Evolutionary conservation across 2,329 filamentous ascomycete species (phyloP).

Genomic region (Colletotrichum eremochloae): DNA sequence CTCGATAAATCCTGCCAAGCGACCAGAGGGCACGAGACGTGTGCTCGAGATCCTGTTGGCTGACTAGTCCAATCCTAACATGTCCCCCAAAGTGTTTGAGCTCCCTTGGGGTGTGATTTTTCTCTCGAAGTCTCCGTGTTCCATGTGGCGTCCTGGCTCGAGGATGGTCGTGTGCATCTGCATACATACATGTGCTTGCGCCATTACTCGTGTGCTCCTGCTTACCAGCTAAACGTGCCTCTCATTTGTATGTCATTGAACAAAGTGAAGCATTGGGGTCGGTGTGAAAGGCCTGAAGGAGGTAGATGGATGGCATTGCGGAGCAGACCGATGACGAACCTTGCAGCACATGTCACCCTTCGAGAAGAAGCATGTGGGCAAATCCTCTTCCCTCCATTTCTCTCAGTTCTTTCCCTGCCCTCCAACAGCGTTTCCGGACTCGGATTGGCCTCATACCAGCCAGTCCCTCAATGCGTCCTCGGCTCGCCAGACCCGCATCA

Average conservation of each 20-base stretch:
- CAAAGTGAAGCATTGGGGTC: neutral
- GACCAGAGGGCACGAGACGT: slow-evolving; percentile 38
- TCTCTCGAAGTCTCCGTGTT: neutral
- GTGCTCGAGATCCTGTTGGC: slow-evolving; percentile 33
- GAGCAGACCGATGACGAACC: slow-evolving; percentile 17
- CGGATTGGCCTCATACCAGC: neutral
- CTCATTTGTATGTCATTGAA: slow-evolving; percentile 14
- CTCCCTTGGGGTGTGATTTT: neutral
- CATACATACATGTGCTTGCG: neutral
- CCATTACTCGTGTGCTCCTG: neutral
- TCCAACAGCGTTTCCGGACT: neutral
- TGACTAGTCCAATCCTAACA: neutral
- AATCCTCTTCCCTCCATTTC: neutral
- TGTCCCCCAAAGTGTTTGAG: neutral
- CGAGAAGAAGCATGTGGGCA: slow-evolving; percentile 36
- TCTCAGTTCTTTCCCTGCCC: neutral
- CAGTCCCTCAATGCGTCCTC: neutral
- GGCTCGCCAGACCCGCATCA: neutral
- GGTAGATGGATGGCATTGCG: slow-evolving; percentile 15
- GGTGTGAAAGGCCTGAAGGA: neutral
- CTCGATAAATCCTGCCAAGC: neutral
- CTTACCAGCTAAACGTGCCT: slow-evolving; percentile 11
- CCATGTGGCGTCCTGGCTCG: slow-evolving; percentile 2
- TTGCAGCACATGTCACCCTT: slow-evolving; percentile 11
- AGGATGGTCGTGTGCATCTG: neutral